Conservation (phyloP, 116 monocot genomes). For the Posidonia oceanica region DNA sequence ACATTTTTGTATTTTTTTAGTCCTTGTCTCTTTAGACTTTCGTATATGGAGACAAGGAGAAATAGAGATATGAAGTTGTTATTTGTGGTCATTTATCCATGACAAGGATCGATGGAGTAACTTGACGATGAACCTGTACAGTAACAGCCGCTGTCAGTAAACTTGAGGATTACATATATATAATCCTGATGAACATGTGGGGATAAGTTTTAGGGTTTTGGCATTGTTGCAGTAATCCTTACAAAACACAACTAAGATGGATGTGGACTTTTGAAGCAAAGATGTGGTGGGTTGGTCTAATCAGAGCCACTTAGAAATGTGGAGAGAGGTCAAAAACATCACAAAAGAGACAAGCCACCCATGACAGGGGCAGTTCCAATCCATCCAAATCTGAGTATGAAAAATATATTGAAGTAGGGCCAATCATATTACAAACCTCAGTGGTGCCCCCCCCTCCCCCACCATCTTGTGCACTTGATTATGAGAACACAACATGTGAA, state of each 20-base stretch:
- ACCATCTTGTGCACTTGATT: not conserved
- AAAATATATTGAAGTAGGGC: not conserved
- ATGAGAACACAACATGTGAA: constrained; percentile 9
- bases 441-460: not conserved
- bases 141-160: too few species aligned
- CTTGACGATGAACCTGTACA: too few species aligned
- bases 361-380: not conserved
- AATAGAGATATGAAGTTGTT: too few species aligned
- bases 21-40: too few species aligned
- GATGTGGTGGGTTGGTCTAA: constrained; percentile 1
- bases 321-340: not conserved
- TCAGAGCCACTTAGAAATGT: not conserved
- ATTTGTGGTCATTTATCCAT: too few species aligned
- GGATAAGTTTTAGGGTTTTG: not conserved
- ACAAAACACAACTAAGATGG: constrained; percentile 1
- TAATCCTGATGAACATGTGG: too few species aligned
- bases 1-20: too few species aligned
- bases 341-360: constrained; percentile 5
- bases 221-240: not conserved
- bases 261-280: not conserved
- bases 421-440: not conserved
- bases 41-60: too few species aligned
- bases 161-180: too few species aligned
- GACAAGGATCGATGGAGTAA: too few species aligned
- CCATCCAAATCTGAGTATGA: not conserved